These are phyloP conservation scores for Diaporthe humulicola DNA, from an alignment of 2,329 filamentous ascomycete genomes.

Conservation along the genomic window DNA sequence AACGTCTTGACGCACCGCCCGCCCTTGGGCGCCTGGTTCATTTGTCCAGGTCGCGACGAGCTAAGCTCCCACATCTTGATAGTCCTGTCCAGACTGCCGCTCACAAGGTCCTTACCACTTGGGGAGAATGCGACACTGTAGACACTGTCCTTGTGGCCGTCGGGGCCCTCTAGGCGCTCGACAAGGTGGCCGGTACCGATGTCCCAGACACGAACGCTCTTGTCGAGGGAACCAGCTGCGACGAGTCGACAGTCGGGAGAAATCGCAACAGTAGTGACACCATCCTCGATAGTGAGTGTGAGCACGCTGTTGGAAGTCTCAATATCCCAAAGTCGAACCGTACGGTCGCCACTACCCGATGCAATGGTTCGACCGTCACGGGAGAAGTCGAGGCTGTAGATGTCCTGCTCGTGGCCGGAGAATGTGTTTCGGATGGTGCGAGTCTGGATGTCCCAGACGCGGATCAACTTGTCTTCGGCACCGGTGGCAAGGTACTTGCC, in stretches of 20 bases:
- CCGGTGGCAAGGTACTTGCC: conserved; percentile 94
- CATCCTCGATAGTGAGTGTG: conserved; percentile 93
- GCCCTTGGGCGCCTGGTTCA: conserved; percentile 79
- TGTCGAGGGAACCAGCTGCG: conserved; percentile 94
- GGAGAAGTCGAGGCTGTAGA: conserved; percentile 96
- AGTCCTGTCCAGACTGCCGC: conserved; percentile 95
- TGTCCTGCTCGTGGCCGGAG: conserved; percentile 97
- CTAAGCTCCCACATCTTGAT: conserved; percentile 99
- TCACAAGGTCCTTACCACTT: conserved; percentile 92
- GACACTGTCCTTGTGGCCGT: conserved; percentile 96
- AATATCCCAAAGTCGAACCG: conserved; percentile 96
- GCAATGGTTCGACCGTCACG: conserved; percentile 94
- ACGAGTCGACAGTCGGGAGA: conserved; percentile 95
- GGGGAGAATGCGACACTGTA: conserved; percentile 97
- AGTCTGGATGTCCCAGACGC: conserved; percentile 93
- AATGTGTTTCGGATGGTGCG: conserved; percentile 93
- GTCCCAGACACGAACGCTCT: conserved; percentile 98
- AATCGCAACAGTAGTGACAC: conserved; percentile 97
- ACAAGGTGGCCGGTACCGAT: conserved; percentile 87
- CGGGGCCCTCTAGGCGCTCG: conserved; percentile 91
- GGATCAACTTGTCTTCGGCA: conserved; percentile 96
- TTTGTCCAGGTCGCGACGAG: conserved; percentile 73
- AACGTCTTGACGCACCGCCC: conserved; percentile 97
- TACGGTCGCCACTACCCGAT: conserved; percentile 94
- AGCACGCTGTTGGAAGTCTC: conserved; percentile 85